Base-by-base conservation (phyloP, 169 alveolate genomes). In the Plasmodium billcollinsi region DNA sequence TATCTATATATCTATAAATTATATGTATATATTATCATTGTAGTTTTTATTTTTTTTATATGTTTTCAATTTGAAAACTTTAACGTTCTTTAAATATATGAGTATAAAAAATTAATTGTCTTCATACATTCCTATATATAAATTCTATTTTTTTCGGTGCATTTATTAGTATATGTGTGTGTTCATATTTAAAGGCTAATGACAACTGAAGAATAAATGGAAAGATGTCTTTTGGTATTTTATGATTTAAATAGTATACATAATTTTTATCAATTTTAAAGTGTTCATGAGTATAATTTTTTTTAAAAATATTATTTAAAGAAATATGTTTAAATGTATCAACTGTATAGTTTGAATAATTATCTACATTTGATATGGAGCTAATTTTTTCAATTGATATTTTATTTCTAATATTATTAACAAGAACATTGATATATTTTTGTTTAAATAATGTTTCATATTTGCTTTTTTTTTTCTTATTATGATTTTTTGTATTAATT, bases 191-290 rank as follows among this genome's bases (percentile, higher is more conserved):
- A 56, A 54, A 83, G 73, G 91, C 91, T 67, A 83, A 15, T 11
- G 91, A 83, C 45, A 83, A 39, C 14, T 83, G 91, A 20, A 83
- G 83, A 43, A 83, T 83, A 26, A 83, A 83, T 26, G 91, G 91
- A 43, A 83, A 83, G 1, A 83, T 52, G 20, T 83, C 91, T 56
- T 56, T 83, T 24, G 91, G 91, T 1, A 83, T 83, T 83, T 67
- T 83, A 54, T 62, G 69, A 69, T 83, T 67, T 58, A 58, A 83
- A 29, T 83, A 83, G 49, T 83, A 63, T 47, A 83, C 83, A 73
- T 83, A 83, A 83, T 83, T 83, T 69, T 69, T 26, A 45, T 83
- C 91, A 69, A 83, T 47, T 83, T 83, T 83, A 83, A 83, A 83
- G 24, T 54, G 52, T 69, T 83, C 59, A 83, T 49, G 75, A 9